Evolutionary conservation across 2,329 filamentous ascomycete species (phyloP).

Genomic region (Leptosphaerulina australis): DNA sequence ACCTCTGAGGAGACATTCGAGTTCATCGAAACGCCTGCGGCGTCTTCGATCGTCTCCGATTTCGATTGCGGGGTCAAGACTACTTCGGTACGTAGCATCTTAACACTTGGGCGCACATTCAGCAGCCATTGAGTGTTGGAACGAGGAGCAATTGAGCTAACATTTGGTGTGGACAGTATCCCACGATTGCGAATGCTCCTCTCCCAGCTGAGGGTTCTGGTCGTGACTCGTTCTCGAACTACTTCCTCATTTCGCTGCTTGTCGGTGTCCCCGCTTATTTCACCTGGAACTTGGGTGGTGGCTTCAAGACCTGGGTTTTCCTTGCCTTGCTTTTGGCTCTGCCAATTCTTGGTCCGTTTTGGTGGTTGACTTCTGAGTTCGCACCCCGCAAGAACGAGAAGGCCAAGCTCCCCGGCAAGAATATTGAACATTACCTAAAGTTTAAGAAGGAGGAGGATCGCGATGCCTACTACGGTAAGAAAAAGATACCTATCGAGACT

Average conservation of each 20-base stretch:
- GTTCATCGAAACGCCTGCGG: constrained; percentile 69
- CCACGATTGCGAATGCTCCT: constrained; percentile 90
- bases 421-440: constrained; percentile 87
- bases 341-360: constrained; percentile 81
- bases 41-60: constrained; percentile 57
- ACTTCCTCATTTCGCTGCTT: constrained; percentile 72
- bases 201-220: constrained; percentile 88
- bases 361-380: constrained; percentile 78
- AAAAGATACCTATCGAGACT: constrained; percentile 86
- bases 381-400: constrained; percentile 94
- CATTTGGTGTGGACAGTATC: constrained; percentile 63
- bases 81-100: constrained; percentile 59
- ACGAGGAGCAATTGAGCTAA: constrained; percentile 32
- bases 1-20: constrained; percentile 64
- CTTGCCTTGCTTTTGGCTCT: constrained; percentile 78
- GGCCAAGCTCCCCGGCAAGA: constrained; percentile 80
- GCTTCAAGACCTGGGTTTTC: constrained; percentile 86
- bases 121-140: constrained; percentile 41
- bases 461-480: constrained; percentile 74
- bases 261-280: constrained; percentile 77
- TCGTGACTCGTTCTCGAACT: constrained; percentile 86
- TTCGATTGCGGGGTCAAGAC: constrained; percentile 66
- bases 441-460: constrained; percentile 70
- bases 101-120: constrained; percentile 23
- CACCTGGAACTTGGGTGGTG: constrained; percentile 82